A percentile compares a stretch with the other conserved stretches of the same genome.
These are phyloP conservation scores for Lachnellula arida DNA, from an alignment of 2,329 filamentous ascomycete species.

Conservation along the genomic window DNA sequence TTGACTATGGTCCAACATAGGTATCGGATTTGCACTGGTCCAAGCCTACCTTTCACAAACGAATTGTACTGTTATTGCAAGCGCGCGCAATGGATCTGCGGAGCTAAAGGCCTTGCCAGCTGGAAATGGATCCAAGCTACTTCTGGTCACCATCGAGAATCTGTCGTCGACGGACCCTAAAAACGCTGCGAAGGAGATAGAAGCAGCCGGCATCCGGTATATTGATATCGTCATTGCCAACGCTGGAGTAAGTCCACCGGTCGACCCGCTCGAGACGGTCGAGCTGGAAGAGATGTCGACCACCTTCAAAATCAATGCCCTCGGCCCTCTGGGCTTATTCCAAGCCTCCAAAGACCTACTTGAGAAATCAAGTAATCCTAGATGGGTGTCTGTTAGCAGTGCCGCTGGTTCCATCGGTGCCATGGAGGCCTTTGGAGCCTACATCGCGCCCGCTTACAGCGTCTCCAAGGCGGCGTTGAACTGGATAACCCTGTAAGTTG, in stretches of 20 bases:
- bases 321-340: neutral
- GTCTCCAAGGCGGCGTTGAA: slow-evolving; percentile 1
- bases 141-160: slow-evolving; percentile 2
- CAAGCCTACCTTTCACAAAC: neutral
- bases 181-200: slow-evolving; percentile 25
- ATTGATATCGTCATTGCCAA: slow-evolving; percentile 37
- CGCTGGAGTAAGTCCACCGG: slow-evolving; percentile 26
- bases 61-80: slow-evolving; percentile 1
- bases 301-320: slow-evolving; percentile 1
- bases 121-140: neutral
- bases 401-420: neutral
- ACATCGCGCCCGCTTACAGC: neutral
- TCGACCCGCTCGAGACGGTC: neutral
- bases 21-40: neutral
- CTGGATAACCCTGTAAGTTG: neutral
- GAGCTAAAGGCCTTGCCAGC: neutral
- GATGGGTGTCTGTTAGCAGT: neutral
- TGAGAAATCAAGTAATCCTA: neutral
- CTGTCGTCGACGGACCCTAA: slow-evolving; percentile 20
- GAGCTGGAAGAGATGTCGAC: neutral
- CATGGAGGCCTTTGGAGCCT: neutral
- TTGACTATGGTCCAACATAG: neutral
- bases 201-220: slow-evolving; percentile 26
- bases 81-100: neutral
- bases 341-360: neutral